Evolutionary conservation across 208 protist genomes (phyloP), one percentile per base, ranked within the genome.

Genomic region (Leishmania turanica): DNA sequence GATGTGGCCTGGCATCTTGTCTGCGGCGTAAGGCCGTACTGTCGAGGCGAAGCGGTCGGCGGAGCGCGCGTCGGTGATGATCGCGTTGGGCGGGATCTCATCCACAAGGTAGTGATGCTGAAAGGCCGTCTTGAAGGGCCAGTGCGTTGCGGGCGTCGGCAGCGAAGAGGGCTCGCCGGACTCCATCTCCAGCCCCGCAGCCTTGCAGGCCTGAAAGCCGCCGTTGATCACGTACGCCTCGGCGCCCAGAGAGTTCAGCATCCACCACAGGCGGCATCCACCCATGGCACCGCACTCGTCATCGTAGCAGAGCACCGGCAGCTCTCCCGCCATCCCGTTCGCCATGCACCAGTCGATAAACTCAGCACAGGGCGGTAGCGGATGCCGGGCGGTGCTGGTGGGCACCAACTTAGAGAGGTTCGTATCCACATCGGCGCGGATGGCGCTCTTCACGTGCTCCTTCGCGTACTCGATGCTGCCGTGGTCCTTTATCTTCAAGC

Each of bases 221-320:
- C 93, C 92, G 75, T 95, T 89, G n/a, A 97, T 73, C 11, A 97
- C 91, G 85, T 95, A 96, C 49, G 86, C 90, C 81, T 97, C 91
- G 27, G 94, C 92, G 72, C 93, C 93, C 34, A 96, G 91, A 1
- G 81, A 31, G 75, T 93, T 66, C 4, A 97, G 90, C 95, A 97
- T 96, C 95, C 95, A 97, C 93, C 95, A 97, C 87, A 96, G 78
- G 11, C 95, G 91, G 79, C 89, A 92, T 11, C 81, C 95, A 3
- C 87, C 91, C 89, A 93, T 92, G 58, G 78, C 92, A 0, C 94
- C 94, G 77, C 91, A 90, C 56, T 91, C 86, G 72, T 95, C 92
- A 68, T 97, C 94, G 88, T 97, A 97, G 78, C 87, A 92, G 73
- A 97, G 83, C 69, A 97, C 91, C n/a, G 92, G 91, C 53, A 79